Percentiles rank a stretch among this genome's conserved stretches.
Evolutionary conservation across 2,329 filamentous ascomycete species (phyloP).

Genomic region (Xylaria sp.): DNA sequence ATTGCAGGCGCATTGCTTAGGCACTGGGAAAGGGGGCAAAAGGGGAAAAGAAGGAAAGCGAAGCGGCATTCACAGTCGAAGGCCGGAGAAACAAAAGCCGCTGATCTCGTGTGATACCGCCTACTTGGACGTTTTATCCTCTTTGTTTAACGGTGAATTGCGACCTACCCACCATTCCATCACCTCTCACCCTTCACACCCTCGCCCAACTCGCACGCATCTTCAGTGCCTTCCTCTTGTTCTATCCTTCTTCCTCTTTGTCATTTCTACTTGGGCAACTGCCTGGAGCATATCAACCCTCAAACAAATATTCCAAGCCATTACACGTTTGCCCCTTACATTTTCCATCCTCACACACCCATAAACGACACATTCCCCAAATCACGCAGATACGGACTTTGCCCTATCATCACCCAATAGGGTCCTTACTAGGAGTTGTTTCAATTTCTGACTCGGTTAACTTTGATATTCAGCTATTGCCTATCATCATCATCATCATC

Average conservation of each 20-base stretch:
- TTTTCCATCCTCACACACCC: not conserved
- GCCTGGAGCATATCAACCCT: not conserved
- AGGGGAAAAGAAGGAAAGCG: not conserved
- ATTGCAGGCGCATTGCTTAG: slow-evolving; percentile 1
- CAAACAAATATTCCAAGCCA: not conserved
- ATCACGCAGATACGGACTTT: not conserved
- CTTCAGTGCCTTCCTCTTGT: not conserved
- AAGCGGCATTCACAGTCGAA: not conserved
- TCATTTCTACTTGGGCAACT: slow-evolving; percentile 7
- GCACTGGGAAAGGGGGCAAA: not conserved
- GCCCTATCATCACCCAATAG: not conserved
- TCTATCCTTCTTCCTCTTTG: not conserved
- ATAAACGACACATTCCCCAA: not conserved
- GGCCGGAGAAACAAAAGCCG: not conserved
- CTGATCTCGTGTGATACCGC: not conserved
- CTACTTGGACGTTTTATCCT: not conserved
- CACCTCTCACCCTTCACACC: not conserved
- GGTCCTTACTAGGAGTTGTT: not conserved
- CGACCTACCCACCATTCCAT: slow-evolving; percentile 1
- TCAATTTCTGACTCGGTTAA: slow-evolving; percentile 26
- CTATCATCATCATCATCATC: slow-evolving; percentile 29
- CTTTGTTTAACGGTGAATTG: slow-evolving; percentile 25
- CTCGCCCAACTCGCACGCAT: not conserved
- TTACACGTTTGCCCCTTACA: not conserved
- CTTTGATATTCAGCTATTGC: slow-evolving; percentile 20